phyloP scores from a whole-genome alignment of 129 eudicot genomes.

The Pittosporum tobira region DNA sequence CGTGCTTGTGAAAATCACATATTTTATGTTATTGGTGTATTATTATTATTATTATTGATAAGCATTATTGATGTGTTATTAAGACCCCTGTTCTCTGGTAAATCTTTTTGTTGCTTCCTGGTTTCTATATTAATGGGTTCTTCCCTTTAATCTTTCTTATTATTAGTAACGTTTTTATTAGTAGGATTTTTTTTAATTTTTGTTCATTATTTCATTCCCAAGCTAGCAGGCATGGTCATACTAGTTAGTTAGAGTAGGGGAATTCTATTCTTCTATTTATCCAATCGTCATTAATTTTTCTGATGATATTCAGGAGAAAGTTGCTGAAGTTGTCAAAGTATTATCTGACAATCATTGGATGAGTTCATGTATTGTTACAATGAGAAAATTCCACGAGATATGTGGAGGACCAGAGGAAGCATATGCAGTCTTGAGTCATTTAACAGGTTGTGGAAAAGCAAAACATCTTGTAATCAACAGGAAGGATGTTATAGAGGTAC shows the following conservation, averaged over 20 bases:
- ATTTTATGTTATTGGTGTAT: no score
- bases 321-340: conserved; percentile 35
- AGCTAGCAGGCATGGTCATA: background rate
- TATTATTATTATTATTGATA: no score
- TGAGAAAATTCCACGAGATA: conserved; percentile 47
- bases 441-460: conserved; percentile 54
- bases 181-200: background rate
- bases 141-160: no score
- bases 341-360: conserved; percentile 72
- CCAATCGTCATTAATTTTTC: background rate
- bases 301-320: conserved; percentile 38
- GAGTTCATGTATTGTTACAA: conserved; percentile 57
- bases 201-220: background rate
- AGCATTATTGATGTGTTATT: no score
- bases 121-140: no score
- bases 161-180: background rate
- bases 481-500: conserved; percentile 62
- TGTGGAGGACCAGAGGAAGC: conserved; percentile 64
- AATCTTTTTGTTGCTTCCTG: no score
- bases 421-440: conserved; percentile 52
- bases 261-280: background rate
- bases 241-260: background rate
- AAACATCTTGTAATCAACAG: conserved; percentile 34
- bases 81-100: background rate
- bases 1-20: no score